Evolutionary conservation across 1,284 basidiomycete genomes (phyloP), one percentile per base, ranked within the genome.

Genomic region (Malassezia restricta): DNA sequence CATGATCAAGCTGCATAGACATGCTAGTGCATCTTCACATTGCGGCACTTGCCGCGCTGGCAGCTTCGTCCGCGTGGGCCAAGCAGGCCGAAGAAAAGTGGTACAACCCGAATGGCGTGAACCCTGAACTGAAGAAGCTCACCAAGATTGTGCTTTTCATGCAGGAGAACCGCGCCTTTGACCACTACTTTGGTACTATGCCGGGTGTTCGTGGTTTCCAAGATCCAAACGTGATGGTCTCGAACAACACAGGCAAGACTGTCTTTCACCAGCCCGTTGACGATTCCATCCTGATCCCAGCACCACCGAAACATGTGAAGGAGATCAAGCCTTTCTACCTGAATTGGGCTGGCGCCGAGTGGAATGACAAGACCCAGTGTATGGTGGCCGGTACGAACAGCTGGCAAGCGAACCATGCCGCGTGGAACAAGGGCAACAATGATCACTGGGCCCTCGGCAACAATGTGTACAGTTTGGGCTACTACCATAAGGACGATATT

Each of bases 111-210:
- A 2, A 35, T 35, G 33, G 33, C 15, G 33, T 12, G 11, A 35
- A 35, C 11, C 33, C 37, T 39, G 44, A 39, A 5, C 47, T 49
- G 30, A 35, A 43, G 40, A 42, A 57, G 35, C 44, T 53, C 32
- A 43, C 57, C 40, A 47, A 59, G 33, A 43, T 59, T 6, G 51
- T 59, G 11, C 49, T 59, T 9, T 59, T 59, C 42, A 67, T 67
- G 65, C 65, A 67, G 38, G 65, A 67, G 47, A 66, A 67, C 55
- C 46, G 65, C 14, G 64, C 65, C n/a, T 67, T 66, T 32, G 65
- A 67, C 40, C 64, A 66, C 51, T 67, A 67, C 49, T 67, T 65
- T 51, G 59, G 59, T 6, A 55, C 65, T 12, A 57, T 64, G 47
- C 54, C 57, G 3, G 65, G 65, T 41, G 56, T 64, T 27, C 57